Base-by-base conservation (phyloP, 108 stramenopile genomes). In the Discostella stelligeroides region DNA sequence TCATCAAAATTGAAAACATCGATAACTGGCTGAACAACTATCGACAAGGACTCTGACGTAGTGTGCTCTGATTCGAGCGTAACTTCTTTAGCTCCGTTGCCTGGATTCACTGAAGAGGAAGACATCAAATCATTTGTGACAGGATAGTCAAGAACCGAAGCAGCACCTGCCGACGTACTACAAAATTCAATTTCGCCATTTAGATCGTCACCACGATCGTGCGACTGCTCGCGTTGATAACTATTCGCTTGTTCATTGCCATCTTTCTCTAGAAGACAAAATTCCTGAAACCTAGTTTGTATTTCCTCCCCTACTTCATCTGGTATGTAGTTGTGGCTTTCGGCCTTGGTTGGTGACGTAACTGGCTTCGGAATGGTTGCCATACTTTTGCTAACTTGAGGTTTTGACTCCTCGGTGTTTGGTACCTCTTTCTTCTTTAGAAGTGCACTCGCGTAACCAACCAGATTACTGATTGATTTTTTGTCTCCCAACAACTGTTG, bases 401-500 rank as follows among this genome's bases (percentile, higher is more conserved):
- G 20, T 54, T 54, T 47, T 9, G 46, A 39, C 42, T 45, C 14
- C 11, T 9, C 59, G 24, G n/a, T 14, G 14, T 28, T 49, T 20
- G 53, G 15, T 53, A 34, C 39, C 3, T 59, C 68, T 17, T 60
- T 70, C 58, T 68, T 79, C 20, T 72, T 79, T 6, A 79, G 49
- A 20, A 79, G 57, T 11, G 79, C 79, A 68, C 70, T 70, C 25
- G 71, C 79, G 34, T 79, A 79, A 4, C 79, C 79, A 53, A 47
- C 58, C 23, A 79, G 55, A 29, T 56, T 51, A 34, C 45, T 67
- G 6, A 23, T 68, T 58, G 46, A 20, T 34, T 34, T 56, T 25
- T 55, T 72, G 15, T 68, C 40, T 10, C 67, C 10, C 18, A 7
- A 4, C 24, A 40, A 15, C 40, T 34, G 20, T 24, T 68, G 10